Percentiles rank a stretch among this genome's conserved stretches.
Conservation (phyloP, 2,329 filamentous ascomycete species). For the Trichoderma aggressivum region DNA sequence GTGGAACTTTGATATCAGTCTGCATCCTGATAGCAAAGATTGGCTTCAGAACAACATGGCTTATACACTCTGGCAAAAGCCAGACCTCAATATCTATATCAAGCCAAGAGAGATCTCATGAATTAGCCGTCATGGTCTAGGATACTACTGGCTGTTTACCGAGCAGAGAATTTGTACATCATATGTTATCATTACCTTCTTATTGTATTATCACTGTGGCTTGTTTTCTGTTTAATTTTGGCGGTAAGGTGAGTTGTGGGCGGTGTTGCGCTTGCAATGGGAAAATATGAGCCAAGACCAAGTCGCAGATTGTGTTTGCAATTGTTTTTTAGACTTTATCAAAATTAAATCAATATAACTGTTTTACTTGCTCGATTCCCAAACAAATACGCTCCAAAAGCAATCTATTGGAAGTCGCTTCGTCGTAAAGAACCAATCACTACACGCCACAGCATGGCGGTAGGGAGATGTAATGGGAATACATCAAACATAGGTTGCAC, state of each 20-base stretch:
- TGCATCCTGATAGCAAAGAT: constrained; percentile 20
- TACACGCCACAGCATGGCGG: no score
- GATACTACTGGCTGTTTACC: background rate
- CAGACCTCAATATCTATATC: background rate
- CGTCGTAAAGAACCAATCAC: no score
- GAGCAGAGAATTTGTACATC: background rate
- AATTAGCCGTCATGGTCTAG: background rate
- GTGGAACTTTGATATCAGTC: constrained; percentile 30
- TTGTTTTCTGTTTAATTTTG: background rate
- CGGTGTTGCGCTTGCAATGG: no score
- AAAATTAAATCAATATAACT: background rate
- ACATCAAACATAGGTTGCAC: no score
- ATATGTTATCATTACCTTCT: background rate
- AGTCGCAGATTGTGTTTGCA: no score
- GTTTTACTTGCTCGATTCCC: background rate
- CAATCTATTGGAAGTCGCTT: no score
- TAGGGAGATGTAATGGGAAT: no score
- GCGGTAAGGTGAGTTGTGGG: background rate
- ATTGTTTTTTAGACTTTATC: background rate
- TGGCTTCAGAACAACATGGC: constrained; percentile 5
- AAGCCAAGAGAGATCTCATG: background rate
- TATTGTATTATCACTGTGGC: background rate
- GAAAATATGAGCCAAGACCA: no score
- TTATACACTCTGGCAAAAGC: constrained; percentile 17
- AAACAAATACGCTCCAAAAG: no score